Base-by-base conservation (phyloP, 179 eudicot genomes). In the Corrigiola litoralis region DNA sequence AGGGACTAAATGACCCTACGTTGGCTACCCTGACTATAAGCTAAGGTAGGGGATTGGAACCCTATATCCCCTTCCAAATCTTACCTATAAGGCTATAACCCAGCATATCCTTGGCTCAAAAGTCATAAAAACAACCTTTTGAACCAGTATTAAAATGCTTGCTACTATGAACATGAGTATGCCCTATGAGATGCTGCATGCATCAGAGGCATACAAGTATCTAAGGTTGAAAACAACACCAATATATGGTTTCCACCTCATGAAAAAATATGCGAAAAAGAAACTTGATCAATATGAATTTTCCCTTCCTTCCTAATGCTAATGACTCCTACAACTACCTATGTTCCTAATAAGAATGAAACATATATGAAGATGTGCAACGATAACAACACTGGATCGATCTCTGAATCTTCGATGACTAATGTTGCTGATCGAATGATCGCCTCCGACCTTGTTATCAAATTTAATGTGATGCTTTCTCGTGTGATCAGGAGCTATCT, bases 41-140 rank as follows among this genome's bases (percentile, higher is more conserved):
- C n/a, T n/a, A n/a, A n/a, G 62, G 41, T 14, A 48, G 59, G 49
- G 74, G 65, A 58, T 74, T 58, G 18, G 62, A 74, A 49, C 70
- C 74, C 27, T 70, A 52, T 69, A 69, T 74, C 17, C 79, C 74
- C 74, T 37, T 64, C 50, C 74, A 20, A 62, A 72, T 27, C 47
- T 37, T 45, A 65, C 72, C 74, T 73, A 70, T 59, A n/a, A n/a
- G n/a, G n/a, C n/a, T n/a, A 58, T 36, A 47, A 37, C 37, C 61
- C 52, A 56, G 61, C 41, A 36, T 67, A 66, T 57, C 4, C 24
- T 44, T 55, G 72, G 87, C 46, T 77, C 77, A 79, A 75, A 80
- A 75, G 80, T 72, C 63, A 67, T 75, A 82, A 82, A 82, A 82
- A 72, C 70, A 57, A 71, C 41, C 87, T 75, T 67, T 80, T 75